phyloP scores from a whole-genome alignment of 805 yeast genomes.

The Schwanniomyces polymorphus region DNA sequence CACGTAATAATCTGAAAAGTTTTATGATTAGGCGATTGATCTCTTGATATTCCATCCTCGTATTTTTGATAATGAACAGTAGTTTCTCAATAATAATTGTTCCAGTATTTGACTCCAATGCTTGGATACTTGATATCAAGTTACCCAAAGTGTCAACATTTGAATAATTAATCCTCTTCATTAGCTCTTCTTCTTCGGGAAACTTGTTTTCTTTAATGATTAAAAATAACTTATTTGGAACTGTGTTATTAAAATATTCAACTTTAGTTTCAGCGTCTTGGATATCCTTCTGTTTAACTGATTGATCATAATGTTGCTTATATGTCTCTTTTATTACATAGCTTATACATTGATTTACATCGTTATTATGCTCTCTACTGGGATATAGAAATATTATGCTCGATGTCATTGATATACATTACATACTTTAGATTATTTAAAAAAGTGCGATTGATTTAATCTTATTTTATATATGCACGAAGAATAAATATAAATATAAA shows the following conservation, averaged over 20 bases:
- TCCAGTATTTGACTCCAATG: not conserved
- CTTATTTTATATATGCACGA: not conserved
- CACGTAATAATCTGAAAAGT: constrained; percentile 5
- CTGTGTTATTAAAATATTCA: constrained; percentile 8
- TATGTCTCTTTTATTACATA: not conserved
- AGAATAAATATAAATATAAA: not conserved
- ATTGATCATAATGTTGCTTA: not conserved
- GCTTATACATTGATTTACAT: constrained; percentile 1
- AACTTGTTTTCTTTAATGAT: not conserved
- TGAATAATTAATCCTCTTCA: constrained; percentile 8
- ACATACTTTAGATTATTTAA: too few relatives aligned
- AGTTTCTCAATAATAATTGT: constrained; percentile 9
- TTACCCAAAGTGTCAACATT: constrained; percentile 6
- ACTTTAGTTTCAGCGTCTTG: not conserved
- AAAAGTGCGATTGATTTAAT: too few relatives aligned
- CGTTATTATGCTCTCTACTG: not conserved
- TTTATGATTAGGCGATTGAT: constrained; percentile 6
- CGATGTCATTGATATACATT: not conserved
- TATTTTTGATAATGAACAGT: constrained; percentile 3
- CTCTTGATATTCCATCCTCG: constrained; percentile 6
- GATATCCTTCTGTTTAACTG: not conserved
- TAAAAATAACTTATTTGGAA: constrained; percentile 6
- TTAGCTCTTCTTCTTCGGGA: constrained; percentile 1
- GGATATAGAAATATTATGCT: constrained; percentile 2
- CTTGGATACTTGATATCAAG: not conserved